These are phyloP conservation scores for Claviceps africana DNA, from an alignment of 2,329 filamentous ascomycete species.

Conservation along the genomic window DNA sequence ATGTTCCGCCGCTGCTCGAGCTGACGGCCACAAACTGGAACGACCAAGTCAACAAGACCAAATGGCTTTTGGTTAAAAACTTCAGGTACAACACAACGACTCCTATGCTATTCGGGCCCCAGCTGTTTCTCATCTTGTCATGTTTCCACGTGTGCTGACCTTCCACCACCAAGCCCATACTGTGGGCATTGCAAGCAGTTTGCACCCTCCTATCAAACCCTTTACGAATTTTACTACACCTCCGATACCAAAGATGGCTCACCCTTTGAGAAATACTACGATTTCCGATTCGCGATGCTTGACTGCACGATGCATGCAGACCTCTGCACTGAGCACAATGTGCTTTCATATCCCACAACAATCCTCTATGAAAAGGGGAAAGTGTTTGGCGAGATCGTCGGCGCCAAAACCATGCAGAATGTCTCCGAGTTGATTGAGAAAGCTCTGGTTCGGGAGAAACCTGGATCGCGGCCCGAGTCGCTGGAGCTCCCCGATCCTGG, in stretches of 20 bases:
- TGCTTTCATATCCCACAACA: conserved; percentile 63
- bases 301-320: conserved; percentile 79
- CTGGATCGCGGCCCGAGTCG: conserved; percentile 60
- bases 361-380: conserved; percentile 69
- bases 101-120: neutral
- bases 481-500: conserved; percentile 59
- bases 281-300: conserved; percentile 74
- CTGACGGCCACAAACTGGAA: conserved; percentile 45
- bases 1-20: conserved; percentile 51
- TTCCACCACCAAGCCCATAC: conserved; percentile 33
- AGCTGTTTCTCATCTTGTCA: neutral
- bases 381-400: conserved; percentile 46
- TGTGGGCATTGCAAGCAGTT: conserved; percentile 64
- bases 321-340: conserved; percentile 53
- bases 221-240: conserved; percentile 91
- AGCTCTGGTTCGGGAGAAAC: conserved; percentile 61
- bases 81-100: conserved; percentile 53
- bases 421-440: conserved; percentile 63
- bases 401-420: conserved; percentile 50
- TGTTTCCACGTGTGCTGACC: conserved; percentile 11
- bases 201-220: conserved; percentile 76
- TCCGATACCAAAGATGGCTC: conserved; percentile 54
- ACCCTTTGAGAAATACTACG: conserved; percentile 66
- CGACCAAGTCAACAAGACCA: conserved; percentile 37
- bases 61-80: conserved; percentile 46